Conservation (phyloP, 2,329 filamentous ascomycete genomes). For the Seiridium cupressi region DNA sequence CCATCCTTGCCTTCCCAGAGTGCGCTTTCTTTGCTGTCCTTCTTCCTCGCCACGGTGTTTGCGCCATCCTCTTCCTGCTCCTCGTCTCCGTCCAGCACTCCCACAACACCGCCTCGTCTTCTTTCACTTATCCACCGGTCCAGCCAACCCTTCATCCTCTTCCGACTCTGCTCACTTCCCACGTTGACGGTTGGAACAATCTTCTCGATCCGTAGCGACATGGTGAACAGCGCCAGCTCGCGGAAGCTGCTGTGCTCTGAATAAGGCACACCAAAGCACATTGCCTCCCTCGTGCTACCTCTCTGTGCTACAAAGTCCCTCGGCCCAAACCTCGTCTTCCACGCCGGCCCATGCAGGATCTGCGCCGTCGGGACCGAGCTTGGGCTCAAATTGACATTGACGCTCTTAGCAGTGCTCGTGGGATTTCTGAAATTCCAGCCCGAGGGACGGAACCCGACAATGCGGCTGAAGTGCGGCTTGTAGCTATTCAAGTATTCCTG, state of each 20-base stretch:
- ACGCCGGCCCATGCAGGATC: constrained; percentile 60
- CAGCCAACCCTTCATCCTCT: constrained; percentile 63
- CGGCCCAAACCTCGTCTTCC: constrained; percentile 72
- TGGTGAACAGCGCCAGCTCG: constrained; percentile 91
- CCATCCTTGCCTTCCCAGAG: constrained; percentile 41
- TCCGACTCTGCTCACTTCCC: constrained; percentile 54
- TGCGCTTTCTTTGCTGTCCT: constrained; percentile 6
- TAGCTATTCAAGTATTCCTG: constrained; percentile 83
- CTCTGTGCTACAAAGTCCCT: constrained; percentile 76
- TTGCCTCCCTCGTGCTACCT: constrained; percentile 77
- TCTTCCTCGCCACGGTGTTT: neutral
- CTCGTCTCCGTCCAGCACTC: constrained; percentile 39
- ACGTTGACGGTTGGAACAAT: constrained; percentile 93
- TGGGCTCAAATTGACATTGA: constrained; percentile 53
- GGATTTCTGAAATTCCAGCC: constrained; percentile 91
- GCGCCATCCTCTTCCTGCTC: constrained; percentile 27
- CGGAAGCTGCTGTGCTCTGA: constrained; percentile 94
- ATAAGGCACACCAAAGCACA: constrained; percentile 93
- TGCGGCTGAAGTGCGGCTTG: constrained; percentile 77
- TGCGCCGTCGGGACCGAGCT: constrained; percentile 47
- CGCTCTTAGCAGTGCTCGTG: constrained; percentile 52
- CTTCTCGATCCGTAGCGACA: constrained; percentile 80
- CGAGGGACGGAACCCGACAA: constrained; percentile 88
- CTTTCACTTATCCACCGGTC: constrained; percentile 62
- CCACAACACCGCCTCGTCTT: constrained; percentile 51